Conservation (phyloP, 345 rosid species). For the Populus nigra region DNA sequence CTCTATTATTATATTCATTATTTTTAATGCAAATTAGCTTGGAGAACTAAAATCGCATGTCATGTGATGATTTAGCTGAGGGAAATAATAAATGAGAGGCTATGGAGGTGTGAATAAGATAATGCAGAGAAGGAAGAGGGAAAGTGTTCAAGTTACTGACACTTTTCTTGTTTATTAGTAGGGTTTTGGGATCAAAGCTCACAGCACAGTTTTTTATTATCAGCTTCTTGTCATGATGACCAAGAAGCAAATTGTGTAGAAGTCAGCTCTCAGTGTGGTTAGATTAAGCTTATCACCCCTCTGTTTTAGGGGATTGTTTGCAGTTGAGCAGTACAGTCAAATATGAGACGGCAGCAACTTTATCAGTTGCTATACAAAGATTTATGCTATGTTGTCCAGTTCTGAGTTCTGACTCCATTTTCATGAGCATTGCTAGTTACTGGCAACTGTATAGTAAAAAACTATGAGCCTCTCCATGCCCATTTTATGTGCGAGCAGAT, state of each 20-base stretch:
- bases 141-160: not conserved
- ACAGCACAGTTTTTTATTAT: not conserved
- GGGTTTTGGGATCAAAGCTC: not conserved
- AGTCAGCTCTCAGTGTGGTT: constrained; percentile 2
- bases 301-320: constrained; percentile 7
- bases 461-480: not conserved
- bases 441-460: not conserved
- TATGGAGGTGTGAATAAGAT: not conserved
- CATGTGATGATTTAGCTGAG: not conserved
- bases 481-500: too few relatives aligned
- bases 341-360: not conserved
- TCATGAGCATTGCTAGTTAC: not conserved
- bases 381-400: not conserved
- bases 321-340: not conserved
- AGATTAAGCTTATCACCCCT: not conserved
- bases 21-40: not conserved
- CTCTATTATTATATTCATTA: not conserved
- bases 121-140: not conserved
- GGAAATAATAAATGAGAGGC: not conserved
- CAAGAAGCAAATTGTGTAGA: not conserved
- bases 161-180: not conserved
- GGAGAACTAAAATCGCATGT: constrained; percentile 18
- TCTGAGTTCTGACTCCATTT: constrained; percentile 9
- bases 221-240: constrained; percentile 1
- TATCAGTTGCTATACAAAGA: not conserved